Conservation (phyloP, 805 yeast species). For the Wickerhamiella occidentalis region DNA sequence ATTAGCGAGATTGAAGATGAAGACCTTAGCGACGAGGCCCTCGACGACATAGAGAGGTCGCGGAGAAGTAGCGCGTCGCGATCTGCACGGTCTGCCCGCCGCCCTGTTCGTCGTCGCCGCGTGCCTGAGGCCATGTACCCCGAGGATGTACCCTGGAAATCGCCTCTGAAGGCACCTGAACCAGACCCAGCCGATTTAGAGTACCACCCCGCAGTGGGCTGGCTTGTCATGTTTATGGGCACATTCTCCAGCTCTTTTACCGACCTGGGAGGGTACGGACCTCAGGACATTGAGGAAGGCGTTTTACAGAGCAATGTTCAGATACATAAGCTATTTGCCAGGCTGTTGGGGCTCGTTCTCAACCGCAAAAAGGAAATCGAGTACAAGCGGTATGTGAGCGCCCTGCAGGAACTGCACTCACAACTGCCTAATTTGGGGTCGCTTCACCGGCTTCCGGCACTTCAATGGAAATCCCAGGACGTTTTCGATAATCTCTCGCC, state of each 20-base stretch:
- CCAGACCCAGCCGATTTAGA: conserved; percentile 20
- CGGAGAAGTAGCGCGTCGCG: not conserved
- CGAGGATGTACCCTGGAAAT: conserved; percentile 25
- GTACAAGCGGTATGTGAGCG: conserved; percentile 27
- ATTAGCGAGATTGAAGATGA: conserved; percentile 11
- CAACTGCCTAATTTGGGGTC: conserved; percentile 23
- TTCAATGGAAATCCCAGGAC: conserved; percentile 21
- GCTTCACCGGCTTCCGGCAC: conserved; percentile 16
- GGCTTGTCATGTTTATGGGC: conserved; percentile 18
- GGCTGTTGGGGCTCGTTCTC: conserved; percentile 28
- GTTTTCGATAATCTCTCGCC: conserved; percentile 25
- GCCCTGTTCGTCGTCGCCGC: conserved; percentile 12
- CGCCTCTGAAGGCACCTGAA: conserved; percentile 19
- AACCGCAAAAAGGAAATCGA: conserved; percentile 34
- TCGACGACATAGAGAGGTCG: not conserved
- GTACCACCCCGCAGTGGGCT: conserved; percentile 24
- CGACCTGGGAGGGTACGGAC: conserved; percentile 27
- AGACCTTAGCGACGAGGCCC: conserved; percentile 6
- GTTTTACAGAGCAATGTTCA: conserved; percentile 17
- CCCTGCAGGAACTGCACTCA: conserved; percentile 30
- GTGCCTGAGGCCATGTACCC: conserved; percentile 19
- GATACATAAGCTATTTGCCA: conserved; percentile 26
- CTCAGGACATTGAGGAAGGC: conserved; percentile 34
- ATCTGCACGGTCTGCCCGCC: not conserved
- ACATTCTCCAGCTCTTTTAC: conserved; percentile 22